Evolutionary conservation across 495 filamentous ascomycete species (phyloP).

Genomic region (Elasticomyces elasticus): DNA sequence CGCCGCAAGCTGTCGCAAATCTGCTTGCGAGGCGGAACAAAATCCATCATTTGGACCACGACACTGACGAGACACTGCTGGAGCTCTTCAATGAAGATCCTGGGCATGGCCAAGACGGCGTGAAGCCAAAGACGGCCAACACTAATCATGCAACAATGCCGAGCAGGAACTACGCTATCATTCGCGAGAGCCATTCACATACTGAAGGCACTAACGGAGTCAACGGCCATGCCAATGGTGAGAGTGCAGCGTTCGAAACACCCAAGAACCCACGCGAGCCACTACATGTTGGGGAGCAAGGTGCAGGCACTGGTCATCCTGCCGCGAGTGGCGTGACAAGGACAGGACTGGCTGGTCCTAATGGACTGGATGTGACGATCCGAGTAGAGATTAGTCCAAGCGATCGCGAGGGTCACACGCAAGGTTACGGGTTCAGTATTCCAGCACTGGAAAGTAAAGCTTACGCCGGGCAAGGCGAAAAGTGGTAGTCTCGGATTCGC

Average conservation of each 20-base stretch:
- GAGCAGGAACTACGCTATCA: slow-evolving; percentile 72
- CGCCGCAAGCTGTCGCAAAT: slow-evolving; percentile 79
- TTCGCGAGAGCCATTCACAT: slow-evolving; percentile 50
- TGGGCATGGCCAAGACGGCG: slow-evolving; percentile 40
- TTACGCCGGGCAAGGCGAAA: slow-evolving; percentile 15
- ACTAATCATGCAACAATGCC: slow-evolving; percentile 86
- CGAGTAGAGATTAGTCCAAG: slow-evolving; percentile 30
- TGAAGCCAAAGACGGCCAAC: slow-evolving; percentile 47
- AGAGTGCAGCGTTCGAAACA: neutral
- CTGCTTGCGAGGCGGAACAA: slow-evolving; percentile 78
- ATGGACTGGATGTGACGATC: slow-evolving; percentile 32
- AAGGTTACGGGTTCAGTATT: slow-evolving; percentile 34
- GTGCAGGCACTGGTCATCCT: slow-evolving; percentile 30
- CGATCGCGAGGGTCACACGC: slow-evolving; percentile 28
- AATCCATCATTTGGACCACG: slow-evolving; percentile 75
- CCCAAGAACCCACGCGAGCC: slow-evolving; percentile 27
- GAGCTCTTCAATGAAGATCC: slow-evolving; percentile 78
- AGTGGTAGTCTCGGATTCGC: slow-evolving; percentile 13
- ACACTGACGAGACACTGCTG: slow-evolving; percentile 84
- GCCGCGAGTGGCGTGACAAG: slow-evolving; percentile 26
- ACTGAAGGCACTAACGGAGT: slow-evolving; percentile 1
- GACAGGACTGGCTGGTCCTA: slow-evolving; percentile 28
- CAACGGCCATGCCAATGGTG: slow-evolving; percentile 10
- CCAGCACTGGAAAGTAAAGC: slow-evolving; percentile 28
- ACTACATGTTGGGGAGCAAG: slow-evolving; percentile 30